Evolutionary conservation across 768 basidiomycete genomes (phyloP), one percentile per base, ranked within the genome.

Genomic region (Nidula microcarpa): DNA sequence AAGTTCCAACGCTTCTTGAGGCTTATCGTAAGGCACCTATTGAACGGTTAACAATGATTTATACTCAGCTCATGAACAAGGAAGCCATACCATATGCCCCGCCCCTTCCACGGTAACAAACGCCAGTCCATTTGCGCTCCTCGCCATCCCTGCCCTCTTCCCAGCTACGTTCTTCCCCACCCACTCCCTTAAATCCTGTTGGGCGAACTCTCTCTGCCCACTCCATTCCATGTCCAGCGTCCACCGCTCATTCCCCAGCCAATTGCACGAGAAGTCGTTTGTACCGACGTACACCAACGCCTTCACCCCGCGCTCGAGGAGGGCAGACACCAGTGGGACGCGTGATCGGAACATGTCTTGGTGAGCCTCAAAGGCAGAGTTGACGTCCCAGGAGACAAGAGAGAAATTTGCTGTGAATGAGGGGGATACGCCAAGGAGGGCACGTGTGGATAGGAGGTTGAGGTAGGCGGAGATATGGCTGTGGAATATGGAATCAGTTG

Each of bases 241-340:
- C 85, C 83, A 87, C 17, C 70, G 67, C 64, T 84, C 80, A 60
- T 86, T 87, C 1, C 82, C 85, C 33, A 86, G 69, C 77, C 78
- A 82, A 60, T 87, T 87, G 61, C 81, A 81, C 23, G 78, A 74
- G 69, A 71, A 80, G 60, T 84, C 82, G 55, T 80, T 74, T 10
- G 3, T 13, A 13, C 51, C 51, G n/a, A 84, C 84, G 57, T 89
- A 90, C 52, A 86, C 81, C 33, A 93, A 74, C 13, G 85, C 80
- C 2, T 79, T 76, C 23, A 94, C 71, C 0, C 83, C 84, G 16
- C 87, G 81, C 55, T 92, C 89, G 11, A 93, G 80, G 37, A 92
- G 77, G 0, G 76, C 79, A 1, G 80, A 75, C 56, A 89, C 74
- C 65, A 88, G 82, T 65, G 81, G 63, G 60, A 80, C 67, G 49